phyloP scores from a whole-genome alignment of 495 filamentous ascomycete species.

The Penicillium diatomitis region DNA sequence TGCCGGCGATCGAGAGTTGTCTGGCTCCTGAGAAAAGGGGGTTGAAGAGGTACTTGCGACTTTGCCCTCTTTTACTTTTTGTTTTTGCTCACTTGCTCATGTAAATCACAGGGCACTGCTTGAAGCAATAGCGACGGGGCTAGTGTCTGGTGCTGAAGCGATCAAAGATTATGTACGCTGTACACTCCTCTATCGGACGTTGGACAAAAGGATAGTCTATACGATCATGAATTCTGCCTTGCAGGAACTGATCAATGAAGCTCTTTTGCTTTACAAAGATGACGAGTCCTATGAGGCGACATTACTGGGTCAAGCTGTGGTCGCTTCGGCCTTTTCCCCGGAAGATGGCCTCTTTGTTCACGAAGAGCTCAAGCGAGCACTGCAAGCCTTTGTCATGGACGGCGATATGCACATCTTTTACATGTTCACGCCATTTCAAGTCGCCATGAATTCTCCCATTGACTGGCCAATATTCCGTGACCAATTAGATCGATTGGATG shows the following conservation, averaged over 20 bases:
- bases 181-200: constrained; percentile 55
- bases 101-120: constrained; percentile 50
- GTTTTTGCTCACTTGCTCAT: background rate
- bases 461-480: constrained; percentile 69
- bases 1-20: constrained; percentile 63
- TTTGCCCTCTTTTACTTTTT: background rate
- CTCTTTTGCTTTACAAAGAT: constrained; percentile 23
- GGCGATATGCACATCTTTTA: constrained; percentile 81
- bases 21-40: constrained; percentile 59
- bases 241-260: constrained; percentile 36
- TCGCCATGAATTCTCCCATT: constrained; percentile 38
- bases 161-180: constrained; percentile 63
- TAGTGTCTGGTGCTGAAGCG: constrained; percentile 59
- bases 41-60: constrained; percentile 46
- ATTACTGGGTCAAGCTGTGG: constrained; percentile 59
- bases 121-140: constrained; percentile 61
- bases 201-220: constrained; percentile 46
- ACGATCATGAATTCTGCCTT: constrained; percentile 48
- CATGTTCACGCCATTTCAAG: constrained; percentile 63
- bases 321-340: constrained; percentile 63
- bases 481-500: constrained; percentile 60
- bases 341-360: constrained; percentile 72
- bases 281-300: constrained; percentile 54
- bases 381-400: constrained; percentile 73
- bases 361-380: constrained; percentile 55